Evolutionary conservation across 192 early-diverging fungal genomes (phyloP), one percentile per base, ranked within the genome.

Genomic region (Dispira parvispora): DNA sequence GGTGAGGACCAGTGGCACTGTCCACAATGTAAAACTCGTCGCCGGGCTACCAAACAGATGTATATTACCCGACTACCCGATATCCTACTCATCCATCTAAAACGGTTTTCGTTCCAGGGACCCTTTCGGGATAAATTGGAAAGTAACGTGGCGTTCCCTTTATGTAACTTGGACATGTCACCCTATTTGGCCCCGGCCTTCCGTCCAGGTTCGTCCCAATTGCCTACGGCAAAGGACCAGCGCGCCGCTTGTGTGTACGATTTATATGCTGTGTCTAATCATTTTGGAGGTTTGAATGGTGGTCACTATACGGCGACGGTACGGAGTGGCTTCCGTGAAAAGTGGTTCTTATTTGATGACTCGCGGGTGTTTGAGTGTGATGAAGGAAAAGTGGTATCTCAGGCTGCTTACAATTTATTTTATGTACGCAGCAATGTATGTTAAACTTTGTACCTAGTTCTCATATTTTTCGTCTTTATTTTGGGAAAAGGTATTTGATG

Each of bases 101-200:
- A 98, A 70, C 81, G 94, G 54, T 99, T 97, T 61, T 95, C 86
- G 20, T 91, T 78, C 42, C 75, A 89, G 58, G 94, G 94, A 0
- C 93, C 91, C 10, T 97, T 97, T 69, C 81, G 86, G 46, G 84
- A 95, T 69, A 96, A 96, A 66, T 68, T 99, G 32, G 91, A 93
- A 52, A 88, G 87, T 0, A 75, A 81, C 66, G 91, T 97, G 0
- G 73, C 86, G 54, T 92, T 92, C 62, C 93, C 94, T 3, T 73
- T 91, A 28, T 69, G 71, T 42, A 68, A 75, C 53, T 62, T 88
- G 54, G 77, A 83, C 65, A 69, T 91, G 71, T 71, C 76, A 3
- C 53, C 56, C 14, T 88, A 85, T 68, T 61, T 83, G 4, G 28
- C 38, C 14, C 21, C 57, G 16, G 32, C 71, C 71, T n/a, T 54